Conservation (phyloP, 371 early-diverging fungal genomes). For the Phascolomyces articulosus region DNA sequence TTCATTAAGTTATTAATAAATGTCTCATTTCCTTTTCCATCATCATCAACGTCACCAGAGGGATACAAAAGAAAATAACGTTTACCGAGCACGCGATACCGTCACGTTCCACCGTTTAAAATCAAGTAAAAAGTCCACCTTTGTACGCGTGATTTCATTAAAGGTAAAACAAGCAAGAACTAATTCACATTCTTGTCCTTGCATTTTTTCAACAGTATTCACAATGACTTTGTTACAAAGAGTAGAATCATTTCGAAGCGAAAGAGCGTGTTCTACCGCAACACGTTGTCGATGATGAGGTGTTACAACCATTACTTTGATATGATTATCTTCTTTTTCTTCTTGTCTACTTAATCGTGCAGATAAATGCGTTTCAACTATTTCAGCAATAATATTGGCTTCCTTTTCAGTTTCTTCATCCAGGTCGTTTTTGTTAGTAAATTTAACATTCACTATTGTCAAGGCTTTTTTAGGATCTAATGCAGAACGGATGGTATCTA, state of each 20-base stretch:
- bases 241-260: constrained; percentile 5
- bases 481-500: constrained; percentile 24
- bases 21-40: background rate
- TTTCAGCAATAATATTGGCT: constrained; percentile 39
- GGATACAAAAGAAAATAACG: background rate
- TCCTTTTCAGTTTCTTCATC: constrained; percentile 31
- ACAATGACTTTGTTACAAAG: constrained; percentile 27
- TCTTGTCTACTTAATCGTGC: background rate
- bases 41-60: too few relatives aligned
- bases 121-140: constrained; percentile 46
- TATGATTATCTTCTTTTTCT: constrained; percentile 14
- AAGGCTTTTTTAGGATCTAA: constrained; percentile 48
- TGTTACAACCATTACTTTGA: constrained; percentile 48
- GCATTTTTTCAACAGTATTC: constrained; percentile 60
- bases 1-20: background rate
- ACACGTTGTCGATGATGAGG: constrained; percentile 59
- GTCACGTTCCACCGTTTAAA: constrained; percentile 64
- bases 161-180: constrained; percentile 59
- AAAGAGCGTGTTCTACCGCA: constrained; percentile 27
- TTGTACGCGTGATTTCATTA: constrained; percentile 23
- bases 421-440: background rate
- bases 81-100: constrained; percentile 51
- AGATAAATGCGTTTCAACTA: constrained; percentile 40
- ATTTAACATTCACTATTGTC: constrained; percentile 37
- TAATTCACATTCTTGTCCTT: constrained; percentile 62